phyloP scores from a whole-genome alignment of 2,329 filamentous ascomycete species.

The Penicillium sp. region DNA sequence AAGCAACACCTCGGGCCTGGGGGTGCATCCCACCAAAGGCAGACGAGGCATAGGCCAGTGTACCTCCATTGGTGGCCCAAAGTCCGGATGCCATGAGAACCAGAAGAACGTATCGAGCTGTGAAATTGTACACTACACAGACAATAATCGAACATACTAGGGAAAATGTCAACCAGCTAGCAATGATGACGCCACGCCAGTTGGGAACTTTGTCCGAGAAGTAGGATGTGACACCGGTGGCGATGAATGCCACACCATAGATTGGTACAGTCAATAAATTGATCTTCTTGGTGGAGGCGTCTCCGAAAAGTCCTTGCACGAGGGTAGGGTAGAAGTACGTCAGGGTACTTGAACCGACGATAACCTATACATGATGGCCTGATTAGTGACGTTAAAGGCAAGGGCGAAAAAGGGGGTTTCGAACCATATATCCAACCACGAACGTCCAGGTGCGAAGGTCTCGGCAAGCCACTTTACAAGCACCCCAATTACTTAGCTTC shows the following conservation, averaged over 20 bases:
- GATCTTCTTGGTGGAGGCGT: conserved; percentile 24
- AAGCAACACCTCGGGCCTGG: conserved; percentile 51
- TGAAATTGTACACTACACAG: conserved; percentile 50
- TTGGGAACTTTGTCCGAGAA: conserved; percentile 48
- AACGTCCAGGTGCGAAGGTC: conserved; percentile 43
- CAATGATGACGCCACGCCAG: conserved; percentile 50
- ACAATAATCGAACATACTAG: conserved; percentile 41
- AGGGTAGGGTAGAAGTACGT: conserved; percentile 35
- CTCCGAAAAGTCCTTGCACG: conserved; percentile 23
- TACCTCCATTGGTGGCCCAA: conserved; percentile 53
- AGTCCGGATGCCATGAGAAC: conserved; percentile 57
- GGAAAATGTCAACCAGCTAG: conserved; percentile 46
- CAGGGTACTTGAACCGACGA: conserved; percentile 38
- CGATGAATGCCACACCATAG: conserved; percentile 53
- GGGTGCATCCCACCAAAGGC: conserved; percentile 51
- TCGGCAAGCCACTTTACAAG: conserved; percentile 15
- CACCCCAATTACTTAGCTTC: conserved; percentile 16
- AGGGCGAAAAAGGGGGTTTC: background rate
- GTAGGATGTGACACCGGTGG: conserved; percentile 47
- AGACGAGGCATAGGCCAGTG: conserved; percentile 52
- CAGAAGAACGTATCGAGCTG: conserved; percentile 53
- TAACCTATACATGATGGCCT: conserved; percentile 15
- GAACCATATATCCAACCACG: conserved; percentile 43
- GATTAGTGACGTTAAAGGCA: background rate
- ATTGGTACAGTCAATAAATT: conserved; percentile 46